Evolutionary conservation across 768 basidiomycete species (phyloP), one percentile per base, ranked within the genome.

Genomic region (Leucocoprinus birnbaumii): DNA sequence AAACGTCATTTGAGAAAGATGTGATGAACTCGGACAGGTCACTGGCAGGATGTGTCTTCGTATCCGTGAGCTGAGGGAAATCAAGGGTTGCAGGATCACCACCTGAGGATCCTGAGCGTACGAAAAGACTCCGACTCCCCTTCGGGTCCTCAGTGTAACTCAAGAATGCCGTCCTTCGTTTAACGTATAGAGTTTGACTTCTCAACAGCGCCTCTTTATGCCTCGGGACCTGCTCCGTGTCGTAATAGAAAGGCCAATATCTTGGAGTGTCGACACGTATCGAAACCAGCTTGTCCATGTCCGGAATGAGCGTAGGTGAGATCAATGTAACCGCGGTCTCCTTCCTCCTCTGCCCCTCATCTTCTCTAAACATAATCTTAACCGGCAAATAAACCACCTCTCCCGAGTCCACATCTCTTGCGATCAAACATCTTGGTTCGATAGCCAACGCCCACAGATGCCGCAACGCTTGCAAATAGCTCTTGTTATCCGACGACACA

Each of bases 361-460:
- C 82, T 57, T 94, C 92, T 59, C 75, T 82, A 60, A 91, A 78
- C 27, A 84, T 86, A 59, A 98, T 83, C 69, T 94, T 95, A 63
- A 98, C 81, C 0, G 95, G 97, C 0, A 99, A 80, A 66, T 94
- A 96, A 21, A 96, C 91, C 0, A 93, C 85, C 66, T 97, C 91
- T 2, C 82, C 80, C 2, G 90, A 91, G 62, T 98, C 94, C 26
- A 97, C 91, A 61, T 99, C 97, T 26, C 91, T 82, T 0, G 94
- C 91, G 35, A 94, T 81, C 16, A 99, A 76, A 65, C 96, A 98
- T 46, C 96, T 74, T 3, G 97, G 97, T 63, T 99, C 96, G 4
- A 90, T 88, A 1, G 97, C 96, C 42, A 99, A 78, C 1, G 91
- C 94, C 97, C 97, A 99, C 21, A 99, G 71, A 66, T 98, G 96